Base-by-base conservation (phyloP, 371 early-diverging fungal species). In the Batkoa obscura region DNA sequence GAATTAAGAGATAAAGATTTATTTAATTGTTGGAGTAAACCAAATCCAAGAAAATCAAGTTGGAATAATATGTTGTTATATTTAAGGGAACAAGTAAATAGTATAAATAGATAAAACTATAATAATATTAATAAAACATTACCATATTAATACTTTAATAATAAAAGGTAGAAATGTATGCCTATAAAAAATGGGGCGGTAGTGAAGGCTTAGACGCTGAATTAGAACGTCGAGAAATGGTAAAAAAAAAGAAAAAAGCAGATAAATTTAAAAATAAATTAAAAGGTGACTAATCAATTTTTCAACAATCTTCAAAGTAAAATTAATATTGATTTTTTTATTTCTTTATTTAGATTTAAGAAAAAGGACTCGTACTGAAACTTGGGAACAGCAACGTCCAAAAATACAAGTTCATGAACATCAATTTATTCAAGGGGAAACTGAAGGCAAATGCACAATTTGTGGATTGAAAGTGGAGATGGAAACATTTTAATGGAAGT, bases 41-140 rank as follows among this genome's bases (percentile, higher is more conserved):
- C 94, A 13, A 96, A 96, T 61, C 97, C 97, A 23, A 87, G 84
- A 59, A 94, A 94, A 58, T 73, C 86, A 0, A 92, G 88, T 0
- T 96, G 87, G 82, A 87, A 87, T 66, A 89, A 90, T 69, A 96
- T 96, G 97, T 79, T 88, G 72, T 68, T 94, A 13, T 94, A 85
- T 61, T 70, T 93, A 32, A 76, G 95, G 30, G 73, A 74, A 58
- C 88, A 90, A 68, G 83, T 79, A 68, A 47, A 54, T 33, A 23
- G 23, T 23, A 23, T 23, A 23, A 23, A 23, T 23, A 23, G 23
- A 23, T 23, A 23, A 23, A 23, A 23, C 23, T 23, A 23, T 23
- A 23, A 23, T 23, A 6, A 50, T 12, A 9, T 36, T 13, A 23
- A 12, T 23, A 39, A 39, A 6, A 23, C 46, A 15, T 6, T 50